Base-by-base conservation (phyloP, 2,329 filamentous ascomycete species). In the Harringtonia lauricola region DNA sequence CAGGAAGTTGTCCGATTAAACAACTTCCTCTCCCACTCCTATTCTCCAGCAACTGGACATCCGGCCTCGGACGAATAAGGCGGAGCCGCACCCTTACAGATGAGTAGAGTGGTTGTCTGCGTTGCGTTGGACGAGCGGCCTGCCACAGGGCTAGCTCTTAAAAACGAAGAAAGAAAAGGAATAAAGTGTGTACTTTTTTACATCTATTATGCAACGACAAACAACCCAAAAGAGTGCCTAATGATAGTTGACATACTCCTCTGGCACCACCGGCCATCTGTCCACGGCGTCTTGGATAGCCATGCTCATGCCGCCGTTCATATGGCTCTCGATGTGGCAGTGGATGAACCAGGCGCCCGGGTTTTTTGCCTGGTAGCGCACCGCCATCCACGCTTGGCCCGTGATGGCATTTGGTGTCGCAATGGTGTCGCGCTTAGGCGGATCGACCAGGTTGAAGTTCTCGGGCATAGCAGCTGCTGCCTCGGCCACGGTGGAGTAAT, bases 361-460 rank as follows among this genome's bases (percentile, higher is more conserved):
- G 46, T 73, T 72, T 18, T 59, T 59, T 28, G 66, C 68, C 17
- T 72, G 67, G 48, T 77, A 76, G 13, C 74, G 59, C 24, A 77
- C 57, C 2, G 64, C 72, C 37, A 71, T 60, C 75, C 74, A 71
- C 1, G 59, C 54, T 3, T 56, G 53, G 2, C 47, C 58, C 5
- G 50, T 52, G 8, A 47, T 41, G 2, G 65, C 56, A 4, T 54
- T 43, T 3, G 57, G 58, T 7, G 66, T 71, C 14, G 59, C 53
- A 46, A 65, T 68, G 0, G 62, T 64, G 51, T 81, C 78, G 19
- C 74, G 59, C 13, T 64, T 65, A 1, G 71, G 71, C 0, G 78
- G 77, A 34, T 68, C 66, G 1, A 65, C 62, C 3, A 81, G 59
- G 54, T 81, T 81, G 62, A 81, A 80, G 17, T 55, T 61, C 18